Percentiles rank a stretch among this genome's conserved stretches.
Conservation (phyloP, 1,284 basidiomycete genomes). For the Erythrobasidium hasegawianum region DNA sequence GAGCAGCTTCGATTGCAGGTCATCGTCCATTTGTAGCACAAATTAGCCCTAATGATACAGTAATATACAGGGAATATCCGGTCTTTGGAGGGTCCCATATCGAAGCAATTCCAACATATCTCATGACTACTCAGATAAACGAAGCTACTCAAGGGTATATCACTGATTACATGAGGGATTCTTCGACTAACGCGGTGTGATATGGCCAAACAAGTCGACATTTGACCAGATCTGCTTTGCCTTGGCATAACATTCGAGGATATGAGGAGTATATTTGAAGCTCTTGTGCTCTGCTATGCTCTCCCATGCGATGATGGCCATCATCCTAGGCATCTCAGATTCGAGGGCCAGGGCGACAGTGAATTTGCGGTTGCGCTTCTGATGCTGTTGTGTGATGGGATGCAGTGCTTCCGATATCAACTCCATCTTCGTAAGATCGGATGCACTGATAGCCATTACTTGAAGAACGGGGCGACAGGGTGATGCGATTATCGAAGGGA, state of each 20-base stretch:
- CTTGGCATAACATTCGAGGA: background rate
- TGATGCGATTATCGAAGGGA: slow-evolving; percentile 15
- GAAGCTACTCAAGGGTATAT: too few relatives aligned
- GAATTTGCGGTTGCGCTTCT: background rate
- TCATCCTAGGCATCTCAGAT: background rate
- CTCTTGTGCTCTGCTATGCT: slow-evolving; percentile 12
- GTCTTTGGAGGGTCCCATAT: too few relatives aligned
- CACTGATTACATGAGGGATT: too few relatives aligned
- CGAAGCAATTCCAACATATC: too few relatives aligned
- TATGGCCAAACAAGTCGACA: slow-evolving; percentile 29
- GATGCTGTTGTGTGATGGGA: background rate
- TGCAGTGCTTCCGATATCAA: background rate
- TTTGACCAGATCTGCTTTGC: slow-evolving; percentile 15
- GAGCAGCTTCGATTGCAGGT: too few relatives aligned
- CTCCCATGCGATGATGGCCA: slow-evolving; percentile 22
- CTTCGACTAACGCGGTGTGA: slow-evolving; percentile 19
- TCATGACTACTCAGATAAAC: too few relatives aligned
- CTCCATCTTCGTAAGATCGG: background rate
- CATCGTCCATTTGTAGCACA: too few relatives aligned
- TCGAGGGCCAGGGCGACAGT: background rate
- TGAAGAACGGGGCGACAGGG: slow-evolving; percentile 9
- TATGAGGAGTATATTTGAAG: slow-evolving; percentile 5
- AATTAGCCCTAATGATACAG: too few relatives aligned
- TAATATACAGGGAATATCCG: too few relatives aligned
- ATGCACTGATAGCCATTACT: slow-evolving; percentile 2